A percentile compares a stretch with the other conserved stretches of the same genome.
Evolutionary conservation across 2,329 filamentous ascomycete genomes (phyloP).

Genomic region (Fusarium incarnatum): DNA sequence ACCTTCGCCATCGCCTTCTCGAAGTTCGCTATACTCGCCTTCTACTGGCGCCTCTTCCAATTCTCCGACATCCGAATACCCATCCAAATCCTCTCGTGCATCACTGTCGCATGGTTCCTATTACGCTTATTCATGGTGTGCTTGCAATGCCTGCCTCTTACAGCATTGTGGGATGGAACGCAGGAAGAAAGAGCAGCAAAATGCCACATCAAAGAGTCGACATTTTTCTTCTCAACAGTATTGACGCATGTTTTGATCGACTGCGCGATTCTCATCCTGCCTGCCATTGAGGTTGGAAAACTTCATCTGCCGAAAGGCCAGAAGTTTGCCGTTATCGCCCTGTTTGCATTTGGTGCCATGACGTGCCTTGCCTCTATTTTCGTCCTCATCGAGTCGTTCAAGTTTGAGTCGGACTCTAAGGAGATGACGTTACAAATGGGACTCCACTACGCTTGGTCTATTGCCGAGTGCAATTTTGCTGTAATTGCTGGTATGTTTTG

Average conservation of each 20-base stretch:
- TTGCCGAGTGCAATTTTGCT: conserved; percentile 47
- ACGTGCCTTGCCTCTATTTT: conserved; percentile 47
- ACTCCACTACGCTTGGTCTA: conserved; percentile 46
- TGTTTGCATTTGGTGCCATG: conserved; percentile 49
- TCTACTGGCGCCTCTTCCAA: conserved; percentile 50
- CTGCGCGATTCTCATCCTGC: conserved; percentile 48
- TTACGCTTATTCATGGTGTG: conserved; percentile 49
- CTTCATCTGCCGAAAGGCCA: conserved; percentile 46
- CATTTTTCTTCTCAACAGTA: conserved; percentile 50
- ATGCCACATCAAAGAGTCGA: conserved; percentile 49
- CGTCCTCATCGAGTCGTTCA: conserved; percentile 42
- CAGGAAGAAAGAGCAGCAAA: conserved; percentile 37
- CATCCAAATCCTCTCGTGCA: conserved; percentile 44
- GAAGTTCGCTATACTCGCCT: conserved; percentile 47
- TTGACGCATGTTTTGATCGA: conserved; percentile 50
- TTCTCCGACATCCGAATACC: conserved; percentile 45
- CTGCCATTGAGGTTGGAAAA: conserved; percentile 49
- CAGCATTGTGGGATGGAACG: conserved; percentile 49
- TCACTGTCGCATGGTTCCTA: conserved; percentile 45
- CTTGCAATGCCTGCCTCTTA: conserved; percentile 51
- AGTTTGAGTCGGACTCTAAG: conserved; percentile 36
- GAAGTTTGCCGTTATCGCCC: conserved; percentile 46
- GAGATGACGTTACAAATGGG: conserved; percentile 46
- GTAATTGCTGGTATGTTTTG: conserved; percentile 43
- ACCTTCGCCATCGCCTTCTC: conserved; percentile 46